These are phyloP conservation scores for Jackrogersella minutella DNA, from an alignment of 495 filamentous ascomycete species.

Conservation along the genomic window DNA sequence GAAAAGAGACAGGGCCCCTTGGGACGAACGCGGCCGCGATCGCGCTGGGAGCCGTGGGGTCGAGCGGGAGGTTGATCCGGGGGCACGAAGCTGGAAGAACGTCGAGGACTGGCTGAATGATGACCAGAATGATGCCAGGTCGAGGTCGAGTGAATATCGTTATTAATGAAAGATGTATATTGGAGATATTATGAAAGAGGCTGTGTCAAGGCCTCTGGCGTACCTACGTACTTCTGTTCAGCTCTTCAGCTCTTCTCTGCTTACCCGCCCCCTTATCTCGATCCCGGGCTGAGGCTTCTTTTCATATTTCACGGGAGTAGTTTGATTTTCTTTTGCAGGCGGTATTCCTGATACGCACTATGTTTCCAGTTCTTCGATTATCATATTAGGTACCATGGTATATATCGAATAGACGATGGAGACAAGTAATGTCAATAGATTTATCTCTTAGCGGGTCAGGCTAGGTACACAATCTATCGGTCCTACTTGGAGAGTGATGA, in stretches of 20 bases:
- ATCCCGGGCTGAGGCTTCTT: neutral
- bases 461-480: too few relatives aligned
- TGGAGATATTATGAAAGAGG: neutral
- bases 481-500: too few relatives aligned
- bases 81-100: slow-evolving; percentile 42
- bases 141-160: slow-evolving; percentile 36
- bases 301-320: too few relatives aligned
- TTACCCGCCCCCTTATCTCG: neutral
- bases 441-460: too few relatives aligned
- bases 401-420: neutral
- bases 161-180: slow-evolving; percentile 19
- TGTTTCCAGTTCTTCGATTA: neutral
- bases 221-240: too few relatives aligned
- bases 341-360: neutral
- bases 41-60: slow-evolving; percentile 24
- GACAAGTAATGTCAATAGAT: neutral
- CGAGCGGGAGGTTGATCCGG: slow-evolving; percentile 41
- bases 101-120: slow-evolving; percentile 46
- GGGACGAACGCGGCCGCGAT: slow-evolving; percentile 12
- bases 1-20: slow-evolving; percentile 30
- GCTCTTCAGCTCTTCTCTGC: too few relatives aligned
- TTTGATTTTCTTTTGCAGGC: neutral
- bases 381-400: neutral
- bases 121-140: slow-evolving; percentile 31
- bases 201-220: too few relatives aligned